Evolutionary conservation across 2,329 filamentous ascomycete species (phyloP), one percentile per base, ranked within the genome.

Genomic region (Arthroderma sp.): DNA sequence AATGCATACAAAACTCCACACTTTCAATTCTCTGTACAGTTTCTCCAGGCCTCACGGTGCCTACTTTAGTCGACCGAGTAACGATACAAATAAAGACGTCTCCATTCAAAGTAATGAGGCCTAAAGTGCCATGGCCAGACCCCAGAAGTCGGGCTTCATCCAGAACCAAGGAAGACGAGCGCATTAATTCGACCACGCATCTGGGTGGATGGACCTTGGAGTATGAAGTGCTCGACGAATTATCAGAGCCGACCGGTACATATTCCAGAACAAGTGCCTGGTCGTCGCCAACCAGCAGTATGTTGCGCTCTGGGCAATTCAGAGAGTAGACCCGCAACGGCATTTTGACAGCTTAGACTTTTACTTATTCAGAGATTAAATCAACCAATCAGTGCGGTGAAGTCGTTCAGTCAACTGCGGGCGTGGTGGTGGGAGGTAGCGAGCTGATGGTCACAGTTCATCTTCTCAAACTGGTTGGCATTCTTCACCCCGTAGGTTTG

Each of bases 1-100:
- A 47, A 36, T 46, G 52, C 67, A 51, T 58, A 76, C 73, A 77
- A 61, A 96, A 96, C 52, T 91, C 85, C 47, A 95, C 89, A 15
- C 76, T 79, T 48, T 80, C 74, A 55, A 96, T 96, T 61, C 81
- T 80, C 65, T 91, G 84, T 27, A 95, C 81, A 3, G 83, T 89
- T 70, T 96, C 89, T 39, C 85, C 85, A 0, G 87, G 87, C 40
- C 87, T 75, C 40, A 95, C 74, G 1, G 78, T 86, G 10, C 88
- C 89, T 4, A 88, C 86, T 49, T 81, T 78, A 15, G 77, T 74
- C 33, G 85, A 83, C 38, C 80, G 78, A 29, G 84, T 93, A 43
- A 96, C 84, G 46, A 95, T 83, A 49, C 87, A 91, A 10, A 96
- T 70, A 61, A 96, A 96, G 9, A 95, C 81, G 67, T 95, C 86